A percentile compares a stretch with the other conserved stretches of the same genome.
These are phyloP conservation scores for Colletotrichum sp. DNA, from an alignment of 2,329 filamentous ascomycete genomes.

Conservation along the genomic window DNA sequence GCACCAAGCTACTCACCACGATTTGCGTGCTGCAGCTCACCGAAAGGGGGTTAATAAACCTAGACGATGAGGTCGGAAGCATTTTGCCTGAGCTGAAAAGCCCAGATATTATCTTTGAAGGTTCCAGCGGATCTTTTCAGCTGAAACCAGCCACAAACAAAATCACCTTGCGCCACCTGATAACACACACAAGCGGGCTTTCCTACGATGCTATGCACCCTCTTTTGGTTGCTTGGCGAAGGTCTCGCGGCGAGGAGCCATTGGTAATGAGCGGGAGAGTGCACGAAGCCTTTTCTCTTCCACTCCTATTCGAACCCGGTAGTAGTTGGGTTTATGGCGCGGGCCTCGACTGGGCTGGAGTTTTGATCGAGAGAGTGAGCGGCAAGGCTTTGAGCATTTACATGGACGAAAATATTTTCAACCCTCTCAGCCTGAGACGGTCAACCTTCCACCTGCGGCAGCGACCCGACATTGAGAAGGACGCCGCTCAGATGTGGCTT, in stretches of 20 bases:
- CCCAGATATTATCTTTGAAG: neutral
- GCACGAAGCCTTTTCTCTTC: neutral
- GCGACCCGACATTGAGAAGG: neutral
- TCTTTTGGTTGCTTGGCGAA: conserved; percentile 25
- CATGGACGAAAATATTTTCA: neutral
- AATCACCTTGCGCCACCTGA: conserved; percentile 28
- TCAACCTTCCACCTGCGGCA: neutral
- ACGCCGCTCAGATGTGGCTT: neutral
- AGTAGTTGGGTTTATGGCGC: conserved; percentile 32
- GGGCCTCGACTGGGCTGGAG: conserved; percentile 34
- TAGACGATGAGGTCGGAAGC: neutral
- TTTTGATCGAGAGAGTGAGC: conserved; percentile 24
- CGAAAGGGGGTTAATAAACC: neutral
- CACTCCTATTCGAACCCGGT: conserved; percentile 34
- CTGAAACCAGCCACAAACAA: neutral
- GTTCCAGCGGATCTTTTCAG: neutral
- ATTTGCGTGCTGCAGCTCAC: neutral
- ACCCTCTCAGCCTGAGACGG: neutral
- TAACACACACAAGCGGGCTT: conserved; percentile 51
- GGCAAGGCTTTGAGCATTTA: neutral
- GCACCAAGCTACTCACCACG: neutral
- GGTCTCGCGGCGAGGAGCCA: conserved; percentile 38
- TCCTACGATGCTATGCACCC: conserved; percentile 40
- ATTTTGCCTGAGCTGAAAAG: neutral
- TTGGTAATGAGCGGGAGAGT: conserved; percentile 17